Evolutionary conservation across 163 green algal species (phyloP).

Genomic region (Prototheca stagnorum): DNA sequence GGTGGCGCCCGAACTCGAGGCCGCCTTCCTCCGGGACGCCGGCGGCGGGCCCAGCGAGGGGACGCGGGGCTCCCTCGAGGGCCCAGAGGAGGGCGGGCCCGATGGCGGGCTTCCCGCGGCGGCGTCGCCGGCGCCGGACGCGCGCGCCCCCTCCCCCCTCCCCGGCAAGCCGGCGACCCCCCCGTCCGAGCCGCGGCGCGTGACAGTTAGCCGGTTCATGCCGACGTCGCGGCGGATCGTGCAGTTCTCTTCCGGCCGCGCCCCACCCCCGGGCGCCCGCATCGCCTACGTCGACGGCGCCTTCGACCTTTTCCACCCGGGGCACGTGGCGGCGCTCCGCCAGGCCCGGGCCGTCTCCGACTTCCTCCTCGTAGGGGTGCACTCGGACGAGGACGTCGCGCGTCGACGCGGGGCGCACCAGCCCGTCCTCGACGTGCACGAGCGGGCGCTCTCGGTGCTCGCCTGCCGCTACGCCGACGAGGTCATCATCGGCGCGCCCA

Average conservation of each 20-base stretch:
- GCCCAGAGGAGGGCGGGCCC: too few species aligned
- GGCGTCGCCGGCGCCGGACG: background rate
- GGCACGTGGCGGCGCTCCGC: constrained; percentile 60
- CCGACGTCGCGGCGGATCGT: constrained; percentile 82
- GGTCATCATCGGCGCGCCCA: constrained; percentile 80
- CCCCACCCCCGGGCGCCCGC: constrained; percentile 32
- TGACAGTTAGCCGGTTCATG: constrained; percentile 54
- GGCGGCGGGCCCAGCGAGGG: background rate
- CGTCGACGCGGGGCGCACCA: constrained; percentile 64
- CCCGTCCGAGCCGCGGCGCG: constrained; percentile 1
- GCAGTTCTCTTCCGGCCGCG: constrained; percentile 63
- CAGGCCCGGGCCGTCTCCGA: constrained; percentile 61
- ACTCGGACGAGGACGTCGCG: constrained; percentile 81
- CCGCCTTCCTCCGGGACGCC: background rate
- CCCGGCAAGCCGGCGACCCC: too few species aligned
- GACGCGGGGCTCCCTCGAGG: too few species aligned
- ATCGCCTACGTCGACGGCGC: constrained; percentile 97
- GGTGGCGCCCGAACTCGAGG: too few species aligned
- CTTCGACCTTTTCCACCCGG: constrained; percentile 95
- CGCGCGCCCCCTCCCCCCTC: too few species aligned
- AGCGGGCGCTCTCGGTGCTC: constrained; percentile 84
- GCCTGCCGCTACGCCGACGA: constrained; percentile 93
- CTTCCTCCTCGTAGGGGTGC: constrained; percentile 93
- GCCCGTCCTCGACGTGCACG: constrained; percentile 96
- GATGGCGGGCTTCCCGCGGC: background rate